Base-by-base conservation (phyloP, 2,329 filamentous ascomycete species). In the Ilyonectria destructans region DNA sequence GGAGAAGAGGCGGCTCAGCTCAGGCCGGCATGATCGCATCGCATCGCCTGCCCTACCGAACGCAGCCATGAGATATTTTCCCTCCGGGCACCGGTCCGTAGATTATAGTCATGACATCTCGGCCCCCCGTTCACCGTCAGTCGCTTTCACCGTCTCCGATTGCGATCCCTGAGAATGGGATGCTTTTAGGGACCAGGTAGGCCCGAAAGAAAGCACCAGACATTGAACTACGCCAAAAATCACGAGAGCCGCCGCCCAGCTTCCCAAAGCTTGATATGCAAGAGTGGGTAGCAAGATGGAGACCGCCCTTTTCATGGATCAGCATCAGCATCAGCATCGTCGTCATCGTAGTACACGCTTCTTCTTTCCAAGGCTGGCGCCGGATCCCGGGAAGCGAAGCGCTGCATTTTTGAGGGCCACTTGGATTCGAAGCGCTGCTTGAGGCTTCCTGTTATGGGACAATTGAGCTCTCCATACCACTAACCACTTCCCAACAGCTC, bases 51-150 rank as follows among this genome's bases (percentile, higher is more conserved):
- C 46, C 58, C 58, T 45, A 23, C 54, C 29, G 26, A 57, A 37
- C 48, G 29, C 48, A 63, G 40, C 23, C 58, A 67, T 54, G 52
- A 58, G 58, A 67, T 62, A 61, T 62, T 62, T 67, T 48, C n/a
- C 15, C 52, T 31, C 35, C 45, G 35, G 62, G 19, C 29, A 45
- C 49, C 43, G 35, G 45, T n/a, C n/a, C 21, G 49, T 45, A 37
- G 12, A 9, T 58, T 48, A 8, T 46, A 17, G 43, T n/a, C 56
- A n/a, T 15, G 37, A 6, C 43, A 26, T 49, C 57, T 48, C 57
- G 8, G 29, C 17, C 56, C 56, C 40, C 57, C 37, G 57, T 45
- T 60, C 52, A 64, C 65, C 65, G 61, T 58, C 46, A 54, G 29
- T 33, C 51, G 51, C 60, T 56, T 56, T 52, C 45, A 46, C 46